Evolutionary conservation across 176 grass and related monocot species (phyloP).

Genomic region (Raddia guianensis): DNA sequence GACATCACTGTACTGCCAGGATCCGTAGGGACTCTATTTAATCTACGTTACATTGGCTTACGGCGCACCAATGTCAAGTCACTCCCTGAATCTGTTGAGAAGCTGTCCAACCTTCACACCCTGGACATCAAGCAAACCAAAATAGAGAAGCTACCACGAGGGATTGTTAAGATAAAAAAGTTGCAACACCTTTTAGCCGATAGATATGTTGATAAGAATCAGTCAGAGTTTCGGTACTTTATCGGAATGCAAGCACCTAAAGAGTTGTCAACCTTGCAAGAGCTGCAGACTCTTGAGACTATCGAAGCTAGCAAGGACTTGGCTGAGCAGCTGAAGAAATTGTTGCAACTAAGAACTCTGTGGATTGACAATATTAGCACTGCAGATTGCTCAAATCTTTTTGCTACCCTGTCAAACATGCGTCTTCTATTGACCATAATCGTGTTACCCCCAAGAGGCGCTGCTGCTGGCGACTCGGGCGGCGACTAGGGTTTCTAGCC

Average conservation of each 20-base stretch:
- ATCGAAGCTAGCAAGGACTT: conserved; percentile 31
- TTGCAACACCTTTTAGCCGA: conserved; percentile 38
- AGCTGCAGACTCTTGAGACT: conserved; percentile 51
- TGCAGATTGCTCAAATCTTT: conserved; percentile 16
- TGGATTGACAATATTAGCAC: conserved; percentile 34
- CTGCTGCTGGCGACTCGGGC: too few relatives aligned
- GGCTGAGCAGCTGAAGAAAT: conserved; percentile 42
- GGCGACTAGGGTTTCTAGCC: too few relatives aligned
- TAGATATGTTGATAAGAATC: conserved; percentile 31
- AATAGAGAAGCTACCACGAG: conserved; percentile 45
- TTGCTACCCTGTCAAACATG: background rate
- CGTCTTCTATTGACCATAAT: too few relatives aligned
- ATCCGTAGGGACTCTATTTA: conserved; percentile 36
- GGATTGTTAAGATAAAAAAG: conserved; percentile 36
- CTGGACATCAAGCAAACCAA: conserved; percentile 47
- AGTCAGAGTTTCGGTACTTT: conserved; percentile 38
- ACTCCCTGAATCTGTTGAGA: conserved; percentile 35
- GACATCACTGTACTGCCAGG: conserved; percentile 30
- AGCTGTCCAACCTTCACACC: conserved; percentile 43
- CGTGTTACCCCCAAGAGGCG: too few relatives aligned
- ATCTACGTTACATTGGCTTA: conserved; percentile 46
- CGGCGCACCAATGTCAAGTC: conserved; percentile 47
- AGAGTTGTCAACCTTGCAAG: conserved; percentile 22
- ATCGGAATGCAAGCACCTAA: conserved; percentile 45
- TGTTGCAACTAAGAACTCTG: conserved; percentile 28